phyloP scores from a whole-genome alignment of 2,329 filamentous ascomycete species.

The Fusarium albosuccineum region DNA sequence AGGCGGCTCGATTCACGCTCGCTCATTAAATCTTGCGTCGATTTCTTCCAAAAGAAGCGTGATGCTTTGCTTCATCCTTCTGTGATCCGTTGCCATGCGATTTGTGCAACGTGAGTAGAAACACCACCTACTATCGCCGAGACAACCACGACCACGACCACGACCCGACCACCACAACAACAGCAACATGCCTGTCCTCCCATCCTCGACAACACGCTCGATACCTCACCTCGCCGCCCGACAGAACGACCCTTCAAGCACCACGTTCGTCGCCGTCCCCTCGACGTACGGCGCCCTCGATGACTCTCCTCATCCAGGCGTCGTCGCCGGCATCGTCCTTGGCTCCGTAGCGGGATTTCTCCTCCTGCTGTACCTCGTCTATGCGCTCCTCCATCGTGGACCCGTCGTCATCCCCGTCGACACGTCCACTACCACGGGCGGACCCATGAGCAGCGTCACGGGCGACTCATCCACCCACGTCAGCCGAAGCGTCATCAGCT shows the following conservation, averaged over 20 bases:
- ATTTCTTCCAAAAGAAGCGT: too few relatives aligned
- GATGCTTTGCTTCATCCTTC: not conserved
- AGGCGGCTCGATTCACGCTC: too few relatives aligned
- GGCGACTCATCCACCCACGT: conserved; percentile 38
- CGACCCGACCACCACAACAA: not conserved
- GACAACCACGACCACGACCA: too few relatives aligned
- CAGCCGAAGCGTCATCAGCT: conserved; percentile 34
- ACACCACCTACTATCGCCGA: not conserved
- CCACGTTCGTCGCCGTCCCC: conserved; percentile 51
- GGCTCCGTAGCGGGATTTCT: conserved; percentile 64
- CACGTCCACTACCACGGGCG: conserved; percentile 25
- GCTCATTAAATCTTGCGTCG: too few relatives aligned
- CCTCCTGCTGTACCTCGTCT: conserved; percentile 65
- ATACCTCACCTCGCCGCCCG: conserved; percentile 36
- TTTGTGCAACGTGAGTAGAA: not conserved
- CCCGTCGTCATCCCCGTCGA: conserved; percentile 49
- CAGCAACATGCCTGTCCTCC: conserved; percentile 33
- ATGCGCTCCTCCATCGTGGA: conserved; percentile 61
- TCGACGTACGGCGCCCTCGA: conserved; percentile 51
- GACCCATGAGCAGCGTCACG: conserved; percentile 40
- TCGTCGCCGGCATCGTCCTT: conserved; percentile 60
- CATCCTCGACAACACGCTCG: conserved; percentile 32
- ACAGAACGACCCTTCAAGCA: conserved; percentile 34
- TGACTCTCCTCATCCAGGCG: conserved; percentile 58
- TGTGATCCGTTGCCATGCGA: not conserved